These are phyloP conservation scores for Dendrobium chrysotoxum DNA, from an alignment of 106 monocot species.

Conservation along the genomic window DNA sequence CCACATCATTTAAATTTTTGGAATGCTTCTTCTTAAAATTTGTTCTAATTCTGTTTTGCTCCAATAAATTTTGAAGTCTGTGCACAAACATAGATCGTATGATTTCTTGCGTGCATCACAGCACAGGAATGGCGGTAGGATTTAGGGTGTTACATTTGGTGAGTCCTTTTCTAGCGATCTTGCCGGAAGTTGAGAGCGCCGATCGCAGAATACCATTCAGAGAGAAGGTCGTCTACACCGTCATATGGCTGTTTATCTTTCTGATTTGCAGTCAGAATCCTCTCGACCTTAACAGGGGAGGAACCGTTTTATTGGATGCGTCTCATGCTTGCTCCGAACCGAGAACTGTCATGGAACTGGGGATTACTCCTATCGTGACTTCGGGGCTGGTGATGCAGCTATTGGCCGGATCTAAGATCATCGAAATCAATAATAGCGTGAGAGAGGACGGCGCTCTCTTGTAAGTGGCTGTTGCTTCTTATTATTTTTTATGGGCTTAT, in stretches of 20 bases:
- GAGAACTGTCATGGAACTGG: conserved; percentile 26
- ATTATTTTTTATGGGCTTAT: not conserved
- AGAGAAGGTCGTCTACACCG: conserved; percentile 16
- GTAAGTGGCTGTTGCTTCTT: conserved; percentile 9
- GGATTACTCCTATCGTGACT: conserved; percentile 21
- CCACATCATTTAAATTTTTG: too few relatives aligned
- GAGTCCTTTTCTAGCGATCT: conserved; percentile 13
- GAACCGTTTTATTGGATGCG: conserved; percentile 24
- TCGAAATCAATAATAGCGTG: conserved; percentile 18
- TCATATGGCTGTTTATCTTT: conserved; percentile 17
- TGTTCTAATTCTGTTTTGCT: too few relatives aligned
- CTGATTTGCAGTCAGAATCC: conserved; percentile 20
- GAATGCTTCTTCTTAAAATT: too few relatives aligned
- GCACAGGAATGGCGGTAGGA: conserved; percentile 15
- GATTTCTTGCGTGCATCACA: too few relatives aligned
- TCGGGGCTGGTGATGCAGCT: conserved; percentile 22
- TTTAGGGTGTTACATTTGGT: conserved; percentile 20
- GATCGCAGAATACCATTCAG: conserved; percentile 22
- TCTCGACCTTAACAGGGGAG: conserved; percentile 16
- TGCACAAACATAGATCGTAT: too few relatives aligned
- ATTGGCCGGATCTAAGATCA: conserved; percentile 19
- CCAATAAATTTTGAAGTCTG: too few relatives aligned
- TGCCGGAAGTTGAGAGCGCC: conserved; percentile 17
- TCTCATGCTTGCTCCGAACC: conserved; percentile 20
- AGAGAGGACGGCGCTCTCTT: conserved; percentile 21